These are phyloP conservation scores for Grosmannia serpens DNA, from an alignment of 2,329 filamentous ascomycete species.

Conservation along the genomic window DNA sequence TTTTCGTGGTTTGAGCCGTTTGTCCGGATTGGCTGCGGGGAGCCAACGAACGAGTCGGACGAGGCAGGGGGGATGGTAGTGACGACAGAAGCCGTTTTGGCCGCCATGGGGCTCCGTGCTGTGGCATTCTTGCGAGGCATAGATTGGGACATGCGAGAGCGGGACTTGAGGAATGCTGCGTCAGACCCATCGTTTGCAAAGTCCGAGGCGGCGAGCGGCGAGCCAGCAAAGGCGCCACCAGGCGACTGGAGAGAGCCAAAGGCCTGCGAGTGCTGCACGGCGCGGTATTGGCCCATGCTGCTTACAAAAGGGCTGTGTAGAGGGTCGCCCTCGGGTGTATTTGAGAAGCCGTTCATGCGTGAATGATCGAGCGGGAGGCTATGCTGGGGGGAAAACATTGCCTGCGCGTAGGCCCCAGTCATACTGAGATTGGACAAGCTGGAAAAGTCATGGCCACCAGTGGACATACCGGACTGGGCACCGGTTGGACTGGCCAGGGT, in stretches of 20 bases:
- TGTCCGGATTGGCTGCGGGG: constrained; percentile 64
- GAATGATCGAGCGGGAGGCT: constrained; percentile 53
- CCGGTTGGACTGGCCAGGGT: constrained; percentile 49
- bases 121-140: constrained; percentile 66
- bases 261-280: constrained; percentile 48
- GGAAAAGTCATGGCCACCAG: constrained; percentile 44
- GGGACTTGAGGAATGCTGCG: constrained; percentile 41
- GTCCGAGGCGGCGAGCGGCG: constrained; percentile 37
- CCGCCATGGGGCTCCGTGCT: constrained; percentile 67
- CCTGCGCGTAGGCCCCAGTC: constrained; percentile 36
- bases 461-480: constrained; percentile 36
- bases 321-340: constrained; percentile 81
- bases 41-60: constrained; percentile 55
- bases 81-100: constrained; percentile 64
- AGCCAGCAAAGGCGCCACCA: constrained; percentile 34
- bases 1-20: constrained; percentile 61
- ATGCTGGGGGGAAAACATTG: constrained; percentile 43
- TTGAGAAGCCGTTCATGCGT: constrained; percentile 73
- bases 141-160: constrained; percentile 46
- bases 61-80: constrained; percentile 57
- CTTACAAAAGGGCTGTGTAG: constrained; percentile 84
- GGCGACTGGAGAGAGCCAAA: constrained; percentile 45
- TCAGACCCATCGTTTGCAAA: constrained; percentile 36
- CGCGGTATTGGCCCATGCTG: constrained; percentile 65
- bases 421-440: constrained; percentile 46